Evolutionary conservation across 2,329 filamentous ascomycete genomes (phyloP).

Genomic region (Teratosphaeria pseudoeucalypti): DNA sequence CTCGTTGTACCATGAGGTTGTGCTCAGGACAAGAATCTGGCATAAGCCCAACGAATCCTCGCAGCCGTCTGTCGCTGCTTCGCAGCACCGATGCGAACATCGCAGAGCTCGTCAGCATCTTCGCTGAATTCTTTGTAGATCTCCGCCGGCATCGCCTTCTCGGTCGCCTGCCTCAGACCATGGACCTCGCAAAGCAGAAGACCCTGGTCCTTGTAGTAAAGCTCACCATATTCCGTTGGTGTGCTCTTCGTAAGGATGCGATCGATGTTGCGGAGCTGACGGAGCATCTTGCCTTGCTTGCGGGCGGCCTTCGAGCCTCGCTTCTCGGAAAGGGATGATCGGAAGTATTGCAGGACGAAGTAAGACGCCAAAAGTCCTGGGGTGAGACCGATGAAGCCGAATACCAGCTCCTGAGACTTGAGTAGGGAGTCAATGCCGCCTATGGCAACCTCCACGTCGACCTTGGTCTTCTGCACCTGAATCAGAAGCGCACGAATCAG

Average conservation of each 20-base stretch:
- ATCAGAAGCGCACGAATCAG: conserved; percentile 84
- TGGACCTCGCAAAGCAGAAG: conserved; percentile 84
- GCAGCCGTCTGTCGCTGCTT: conserved; percentile 70
- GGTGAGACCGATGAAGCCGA: conserved; percentile 91
- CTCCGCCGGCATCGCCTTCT: conserved; percentile 58
- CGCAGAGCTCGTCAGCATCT: conserved; percentile 76
- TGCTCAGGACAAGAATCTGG: conserved; percentile 49
- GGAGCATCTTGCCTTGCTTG: conserved; percentile 59
- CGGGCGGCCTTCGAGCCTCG: conserved; percentile 55
- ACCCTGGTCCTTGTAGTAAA: conserved; percentile 88
- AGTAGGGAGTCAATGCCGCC: conserved; percentile 88
- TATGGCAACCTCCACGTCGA: conserved; percentile 92
- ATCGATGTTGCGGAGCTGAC: conserved; percentile 79
- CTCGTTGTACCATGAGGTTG: neutral
- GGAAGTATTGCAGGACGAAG: conserved; percentile 61
- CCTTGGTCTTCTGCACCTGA: conserved; percentile 97
- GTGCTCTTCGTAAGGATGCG: conserved; percentile 44
- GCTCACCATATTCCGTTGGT: conserved; percentile 60
- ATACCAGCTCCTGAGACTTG: conserved; percentile 93
- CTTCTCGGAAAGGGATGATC: conserved; percentile 57
- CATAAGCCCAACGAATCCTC: conserved; percentile 83
- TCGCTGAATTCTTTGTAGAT: conserved; percentile 78
- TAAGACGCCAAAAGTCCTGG: conserved; percentile 84
- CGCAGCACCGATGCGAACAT: conserved; percentile 65
- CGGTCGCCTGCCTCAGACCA: conserved; percentile 60